A percentile compares a stretch with the other conserved stretches of the same genome.
These are phyloP conservation scores for Fusarium nygamai DNA, from an alignment of 2,329 filamentous ascomycete genomes.

Conservation along the genomic window DNA sequence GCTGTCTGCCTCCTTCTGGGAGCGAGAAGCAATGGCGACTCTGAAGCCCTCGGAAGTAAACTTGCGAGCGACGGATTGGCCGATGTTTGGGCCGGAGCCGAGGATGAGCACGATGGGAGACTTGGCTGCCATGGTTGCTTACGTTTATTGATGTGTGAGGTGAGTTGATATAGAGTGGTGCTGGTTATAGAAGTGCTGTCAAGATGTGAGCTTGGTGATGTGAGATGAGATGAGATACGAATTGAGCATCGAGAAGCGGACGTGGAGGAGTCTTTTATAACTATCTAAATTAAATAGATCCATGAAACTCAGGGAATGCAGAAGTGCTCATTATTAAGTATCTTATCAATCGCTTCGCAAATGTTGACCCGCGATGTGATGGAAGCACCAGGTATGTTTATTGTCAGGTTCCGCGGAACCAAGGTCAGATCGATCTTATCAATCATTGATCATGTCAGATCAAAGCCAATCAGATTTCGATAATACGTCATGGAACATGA, in stretches of 20 bases:
- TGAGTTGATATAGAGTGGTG: accelerated
- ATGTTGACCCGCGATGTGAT: neutral
- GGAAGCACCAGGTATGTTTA: neutral
- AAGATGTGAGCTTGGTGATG: neutral
- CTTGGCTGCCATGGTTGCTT: neutral
- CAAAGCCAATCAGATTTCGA: neutral
- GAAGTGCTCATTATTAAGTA: neutral
- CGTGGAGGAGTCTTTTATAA: accelerated
- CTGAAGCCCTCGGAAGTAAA: conserved; percentile 42
- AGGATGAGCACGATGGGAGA: conserved; percentile 38
- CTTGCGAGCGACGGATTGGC: conserved; percentile 30
- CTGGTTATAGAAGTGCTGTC: too few species aligned
- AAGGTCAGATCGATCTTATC: neutral
- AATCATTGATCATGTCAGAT: neutral
- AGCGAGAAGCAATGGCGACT: conserved; percentile 41
- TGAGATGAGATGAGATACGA: neutral
- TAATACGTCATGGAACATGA: too few species aligned
- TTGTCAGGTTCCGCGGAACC: neutral
- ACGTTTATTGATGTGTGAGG: accelerated
- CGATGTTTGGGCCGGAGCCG: conserved; percentile 41
- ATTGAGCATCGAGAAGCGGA: accelerated
- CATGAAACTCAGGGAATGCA: accelerated
- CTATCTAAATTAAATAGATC: accelerated
- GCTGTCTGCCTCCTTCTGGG: conserved; percentile 31
- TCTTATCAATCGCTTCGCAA: neutral